Base-by-base conservation (phyloP, 2,329 filamentous ascomycete genomes). In the Tolypocladium ophioglossoides region DNA sequence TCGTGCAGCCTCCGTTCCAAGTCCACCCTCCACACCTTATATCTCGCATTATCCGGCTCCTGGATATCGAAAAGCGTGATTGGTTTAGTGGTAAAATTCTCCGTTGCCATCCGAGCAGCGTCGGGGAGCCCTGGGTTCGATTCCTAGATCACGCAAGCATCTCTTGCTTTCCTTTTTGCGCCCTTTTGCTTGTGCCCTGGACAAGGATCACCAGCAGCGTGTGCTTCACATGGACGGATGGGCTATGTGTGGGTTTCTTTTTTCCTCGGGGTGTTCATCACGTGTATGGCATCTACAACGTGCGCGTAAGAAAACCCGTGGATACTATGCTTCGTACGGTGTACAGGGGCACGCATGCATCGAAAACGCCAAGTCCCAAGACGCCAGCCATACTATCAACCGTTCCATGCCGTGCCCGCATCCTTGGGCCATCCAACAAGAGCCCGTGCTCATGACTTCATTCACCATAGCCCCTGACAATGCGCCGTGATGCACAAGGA, bases 91-190 rank as follows among this genome's bases (percentile, higher is more conserved):
- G 61, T 62, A 63, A 64, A 63, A 64, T 63, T 61, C 61, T 62
- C 59, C 62, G 62, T 63, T 63, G 62, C 60, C 62, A 64, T 61
- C 38, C 57, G 50, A 50, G 57, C n/a, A n/a, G n/a, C n/a, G n/a
- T n/a, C n/a, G n/a, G n/a, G n/a, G n/a, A n/a, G n/a, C n/a, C n/a
- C n/a, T 62, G 64, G 60, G 57, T 65, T 65, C 63, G 63, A 65
- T 65, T 65, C 63, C 63, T 63, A 63, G 63, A 64, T 64, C 56
- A 65, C 63, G 63, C 63, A 65, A 12, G n/a, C n/a, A n/a, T n/a
- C n/a, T n/a, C n/a, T n/a, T n/a, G 14, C 41, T 30, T 30, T 30
- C 4, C 41, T 46, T n/a, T 53, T 51, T 54, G 34, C 46, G 16
- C 14, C n/a, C n/a, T 52, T 50, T 50, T 52, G n/a, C n/a, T n/a